Evolutionary conservation across 179 eudicot species (phyloP).

Genomic region (Actinidia chinensis): DNA sequence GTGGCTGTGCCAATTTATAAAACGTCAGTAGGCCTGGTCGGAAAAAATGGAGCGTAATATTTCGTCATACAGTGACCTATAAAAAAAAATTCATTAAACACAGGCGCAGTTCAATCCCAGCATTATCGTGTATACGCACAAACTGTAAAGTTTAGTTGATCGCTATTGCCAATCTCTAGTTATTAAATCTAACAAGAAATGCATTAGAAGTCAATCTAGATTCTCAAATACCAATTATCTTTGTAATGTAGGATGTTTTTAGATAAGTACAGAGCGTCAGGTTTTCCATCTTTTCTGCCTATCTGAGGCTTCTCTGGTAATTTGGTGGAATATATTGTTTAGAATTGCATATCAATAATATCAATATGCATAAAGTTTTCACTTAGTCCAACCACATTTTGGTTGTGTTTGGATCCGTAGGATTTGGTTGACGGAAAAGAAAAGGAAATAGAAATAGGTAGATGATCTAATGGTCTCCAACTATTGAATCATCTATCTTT

Average conservation of each 20-base stretch:
- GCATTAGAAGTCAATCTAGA: constrained; percentile 6
- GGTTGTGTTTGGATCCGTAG: too few relatives aligned
- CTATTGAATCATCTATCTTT: too few relatives aligned
- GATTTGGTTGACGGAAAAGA: too few relatives aligned
- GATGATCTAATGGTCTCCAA: too few relatives aligned
- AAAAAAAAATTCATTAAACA: too few relatives aligned
- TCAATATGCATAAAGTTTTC: neutral
- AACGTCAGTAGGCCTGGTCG: too few relatives aligned
- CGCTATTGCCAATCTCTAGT: neutral
- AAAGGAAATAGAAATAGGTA: too few relatives aligned
- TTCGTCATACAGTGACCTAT: neutral
- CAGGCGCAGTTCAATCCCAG: too few relatives aligned
- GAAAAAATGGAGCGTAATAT: neutral
- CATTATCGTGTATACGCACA: too few relatives aligned
- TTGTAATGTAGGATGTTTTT: neutral
- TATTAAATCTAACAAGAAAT: neutral
- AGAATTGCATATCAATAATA: neutral
- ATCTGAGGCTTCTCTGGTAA: neutral
- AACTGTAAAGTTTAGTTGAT: too few relatives aligned
- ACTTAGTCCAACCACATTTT: neutral
- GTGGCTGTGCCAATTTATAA: neutral
- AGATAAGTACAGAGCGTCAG: neutral
- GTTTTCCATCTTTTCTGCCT: neutral
- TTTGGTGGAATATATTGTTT: neutral
- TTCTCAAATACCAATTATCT: neutral